Evolutionary conservation across 2,329 filamentous ascomycete genomes (phyloP).

Genomic region (Tolypocladium guangdongense): DNA sequence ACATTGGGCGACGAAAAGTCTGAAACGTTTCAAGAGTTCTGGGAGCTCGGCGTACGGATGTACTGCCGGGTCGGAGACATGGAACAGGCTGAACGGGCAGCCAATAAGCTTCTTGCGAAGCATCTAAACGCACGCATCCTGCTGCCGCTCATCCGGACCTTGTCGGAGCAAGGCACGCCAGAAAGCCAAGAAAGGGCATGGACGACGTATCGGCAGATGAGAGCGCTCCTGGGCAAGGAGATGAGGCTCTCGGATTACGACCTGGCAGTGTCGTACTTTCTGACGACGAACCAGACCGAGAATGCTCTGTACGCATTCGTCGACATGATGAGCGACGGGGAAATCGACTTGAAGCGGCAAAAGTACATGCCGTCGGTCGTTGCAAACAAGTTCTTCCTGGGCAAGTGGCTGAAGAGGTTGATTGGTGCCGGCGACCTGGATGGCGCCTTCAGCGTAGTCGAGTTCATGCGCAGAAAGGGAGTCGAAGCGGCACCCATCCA

Average conservation of each 20-base stretch:
- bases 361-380: slow-evolving; percentile 36
- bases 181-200: slow-evolving; percentile 48
- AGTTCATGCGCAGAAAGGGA: slow-evolving; percentile 61
- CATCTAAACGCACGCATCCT: slow-evolving; percentile 43
- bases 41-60: slow-evolving; percentile 56
- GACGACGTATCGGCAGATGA: slow-evolving; percentile 54
- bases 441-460: slow-evolving; percentile 60
- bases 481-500: slow-evolving; percentile 62
- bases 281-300: slow-evolving; percentile 53
- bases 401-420: slow-evolving; percentile 79
- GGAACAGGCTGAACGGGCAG: slow-evolving; percentile 46
- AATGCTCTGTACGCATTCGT: slow-evolving; percentile 68
- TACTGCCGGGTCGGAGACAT: slow-evolving; percentile 45
- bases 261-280: slow-evolving; percentile 56
- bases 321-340: slow-evolving; percentile 71
- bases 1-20: slow-evolving; percentile 36
- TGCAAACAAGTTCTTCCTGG: slow-evolving; percentile 71
- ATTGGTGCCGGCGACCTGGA: slow-evolving; percentile 62
- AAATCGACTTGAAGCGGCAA: slow-evolving; percentile 35
- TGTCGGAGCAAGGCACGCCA: slow-evolving; percentile 39
- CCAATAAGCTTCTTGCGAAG: slow-evolving; percentile 40
- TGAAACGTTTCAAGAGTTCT: slow-evolving; percentile 42
- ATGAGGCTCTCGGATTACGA: slow-evolving; percentile 71
- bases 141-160: slow-evolving; percentile 59
- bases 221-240: slow-evolving; percentile 43